Percentiles rank a stretch among this genome's conserved stretches.
phyloP scores from a whole-genome alignment of 768 basidiomycete species.

The Mrakia gelida region DNA sequence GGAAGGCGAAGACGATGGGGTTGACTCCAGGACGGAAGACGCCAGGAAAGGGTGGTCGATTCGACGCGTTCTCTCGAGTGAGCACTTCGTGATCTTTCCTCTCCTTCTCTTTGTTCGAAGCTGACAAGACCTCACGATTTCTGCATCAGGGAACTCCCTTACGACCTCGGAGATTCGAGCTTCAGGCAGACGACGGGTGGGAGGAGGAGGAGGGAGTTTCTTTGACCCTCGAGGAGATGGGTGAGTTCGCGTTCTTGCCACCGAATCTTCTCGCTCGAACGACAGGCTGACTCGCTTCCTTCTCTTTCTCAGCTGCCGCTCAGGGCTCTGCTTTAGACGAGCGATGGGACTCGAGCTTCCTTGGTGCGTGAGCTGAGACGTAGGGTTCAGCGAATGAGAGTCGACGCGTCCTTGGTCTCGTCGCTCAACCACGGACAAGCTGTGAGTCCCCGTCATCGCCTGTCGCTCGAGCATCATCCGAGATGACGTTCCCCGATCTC shows the following conservation, averaged over 20 bases:
- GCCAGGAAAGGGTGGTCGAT: not conserved
- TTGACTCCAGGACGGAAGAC: not conserved
- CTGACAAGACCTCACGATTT: not conserved
- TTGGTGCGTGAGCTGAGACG: not conserved
- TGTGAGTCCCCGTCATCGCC: too few relatives aligned
- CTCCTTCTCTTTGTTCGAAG: not conserved
- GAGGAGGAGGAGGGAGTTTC: slow-evolving; percentile 2
- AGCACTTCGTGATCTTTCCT: not conserved
- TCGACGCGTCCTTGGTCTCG: too few relatives aligned
- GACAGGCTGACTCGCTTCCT: not conserved
- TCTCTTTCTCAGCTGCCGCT: not conserved
- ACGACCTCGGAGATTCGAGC: not conserved
- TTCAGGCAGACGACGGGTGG: not conserved
- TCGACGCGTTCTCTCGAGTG: not conserved
- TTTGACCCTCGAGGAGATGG: slow-evolving; percentile 9
- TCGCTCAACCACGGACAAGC: too few relatives aligned
- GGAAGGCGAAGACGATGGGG: not conserved
- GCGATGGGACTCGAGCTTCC: not conserved
- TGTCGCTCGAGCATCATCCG: too few relatives aligned
- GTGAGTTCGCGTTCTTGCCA: not conserved
- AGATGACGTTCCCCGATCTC: too few relatives aligned
- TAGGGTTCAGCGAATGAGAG: too few relatives aligned
- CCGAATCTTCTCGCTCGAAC: not conserved
- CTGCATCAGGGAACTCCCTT: not conserved
- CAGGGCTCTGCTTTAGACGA: not conserved